A percentile compares a stretch with the other conserved stretches of the same genome.
Conservation (phyloP, 176 grass and related monocot genomes). For the Leersia perrieri region DNA sequence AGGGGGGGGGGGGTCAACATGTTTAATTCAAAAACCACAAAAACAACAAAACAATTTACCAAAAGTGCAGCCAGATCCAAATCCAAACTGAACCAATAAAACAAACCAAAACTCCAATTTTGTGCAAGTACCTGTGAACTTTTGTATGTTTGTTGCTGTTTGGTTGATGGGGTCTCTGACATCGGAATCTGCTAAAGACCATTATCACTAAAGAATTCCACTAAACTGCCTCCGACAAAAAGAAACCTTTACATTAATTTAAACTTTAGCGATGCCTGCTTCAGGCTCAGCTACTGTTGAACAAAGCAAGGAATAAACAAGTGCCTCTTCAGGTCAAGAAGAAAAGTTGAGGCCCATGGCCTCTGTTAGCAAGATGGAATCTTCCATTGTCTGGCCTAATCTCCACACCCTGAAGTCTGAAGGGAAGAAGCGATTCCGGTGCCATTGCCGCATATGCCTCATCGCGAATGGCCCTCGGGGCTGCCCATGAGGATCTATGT, state of each 20-base stretch:
- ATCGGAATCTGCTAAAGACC: background rate
- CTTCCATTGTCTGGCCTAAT: constrained; percentile 17
- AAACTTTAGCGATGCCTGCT: background rate
- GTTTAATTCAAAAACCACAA: background rate
- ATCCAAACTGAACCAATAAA: background rate
- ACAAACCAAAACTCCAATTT: background rate
- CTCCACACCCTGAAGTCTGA: constrained; percentile 63
- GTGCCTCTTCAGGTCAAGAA: background rate
- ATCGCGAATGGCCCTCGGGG: constrained; percentile 50
- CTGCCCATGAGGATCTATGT: constrained; percentile 42
- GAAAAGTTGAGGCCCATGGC: constrained; percentile 1
- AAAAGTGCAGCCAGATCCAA: background rate
- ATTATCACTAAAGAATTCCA: background rate
- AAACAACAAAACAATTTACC: background rate
- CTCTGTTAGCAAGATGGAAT: constrained; percentile 47
- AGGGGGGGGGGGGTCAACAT: background rate
- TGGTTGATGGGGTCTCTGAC: background rate
- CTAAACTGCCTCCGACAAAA: background rate
- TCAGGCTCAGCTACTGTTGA: background rate
- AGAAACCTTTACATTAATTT: background rate
- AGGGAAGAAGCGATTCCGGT: constrained; percentile 40
- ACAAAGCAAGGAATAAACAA: background rate
- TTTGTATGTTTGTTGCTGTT: background rate
- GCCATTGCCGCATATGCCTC: constrained; percentile 26
- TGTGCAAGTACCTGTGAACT: background rate